Evolutionary conservation across 495 filamentous ascomycete species (phyloP), one percentile per base, ranked within the genome.

Genomic region (Aspergillus affinis): DNA sequence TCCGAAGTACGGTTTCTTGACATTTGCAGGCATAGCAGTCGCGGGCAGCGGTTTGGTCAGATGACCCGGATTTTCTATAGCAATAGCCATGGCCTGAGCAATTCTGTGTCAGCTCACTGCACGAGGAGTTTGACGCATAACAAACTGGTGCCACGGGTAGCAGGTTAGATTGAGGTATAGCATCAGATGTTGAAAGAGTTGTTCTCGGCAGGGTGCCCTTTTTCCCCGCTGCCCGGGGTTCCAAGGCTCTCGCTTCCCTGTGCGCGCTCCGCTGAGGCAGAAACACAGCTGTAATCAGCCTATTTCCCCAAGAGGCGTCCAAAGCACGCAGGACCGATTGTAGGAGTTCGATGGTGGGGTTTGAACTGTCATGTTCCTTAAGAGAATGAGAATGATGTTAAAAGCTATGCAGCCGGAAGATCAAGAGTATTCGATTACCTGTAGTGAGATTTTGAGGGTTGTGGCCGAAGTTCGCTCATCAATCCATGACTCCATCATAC

Each of bases 1-100:
- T 79, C n/a, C 77, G 73, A 9, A 76, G 59, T 7, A 81, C 69
- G 1, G 80, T 82, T 17, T 80, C 67, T 30, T 72, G 72, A 79
- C 94, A 98, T 55, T 68, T 70, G 78, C 94, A 98, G 32, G 78
- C 76, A 71, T 88, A 97, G 81, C 94, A 97, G 47, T 78, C 73
- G 10, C 75, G 67, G 4, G 65, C 65, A 44, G 68, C 66, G 26
- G 57, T 61, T 54, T 71, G 67, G 55, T 66, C 69, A 30, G 64
- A 62, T 20, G 69, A 71, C 50, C 65, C 74, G 64, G 80, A 88
- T 68, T 86, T 88, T 61, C 85, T 72, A 59, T 79, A 76, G 73
- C 92, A 93, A 46, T 65, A 61, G 30, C 92, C 92, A 74, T 91
- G 92, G 51, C 86, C 84, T 4, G 87, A 88, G 76, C 92, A 96